A percentile compares a stretch with the other conserved stretches of the same genome.
Conservation (phyloP, 441 rosid species). For the Pelargonium myrrhifolium region DNA sequence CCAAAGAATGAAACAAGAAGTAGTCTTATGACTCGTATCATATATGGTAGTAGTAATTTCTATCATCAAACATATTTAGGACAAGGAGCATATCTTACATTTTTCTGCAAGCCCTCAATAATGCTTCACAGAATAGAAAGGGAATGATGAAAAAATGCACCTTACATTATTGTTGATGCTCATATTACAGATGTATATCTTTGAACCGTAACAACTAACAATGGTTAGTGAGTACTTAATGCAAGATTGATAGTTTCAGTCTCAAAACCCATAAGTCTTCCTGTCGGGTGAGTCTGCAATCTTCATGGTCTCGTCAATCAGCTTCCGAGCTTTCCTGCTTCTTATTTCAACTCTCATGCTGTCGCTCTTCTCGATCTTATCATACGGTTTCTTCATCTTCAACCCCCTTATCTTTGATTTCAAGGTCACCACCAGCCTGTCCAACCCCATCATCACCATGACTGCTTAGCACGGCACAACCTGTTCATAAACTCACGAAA, state of each 20-base stretch:
- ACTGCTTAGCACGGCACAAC: background rate
- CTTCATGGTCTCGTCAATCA: constrained; percentile 59
- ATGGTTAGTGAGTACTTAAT: background rate
- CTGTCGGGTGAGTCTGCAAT: constrained; percentile 71
- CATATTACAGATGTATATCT: background rate
- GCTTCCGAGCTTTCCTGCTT: constrained; percentile 74
- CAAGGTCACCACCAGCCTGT: constrained; percentile 50
- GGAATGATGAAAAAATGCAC: background rate
- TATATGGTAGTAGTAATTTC: background rate
- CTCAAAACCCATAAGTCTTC: constrained; percentile 43
- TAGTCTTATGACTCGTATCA: too few relatives aligned
- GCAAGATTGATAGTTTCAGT: background rate
- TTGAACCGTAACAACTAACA: background rate
- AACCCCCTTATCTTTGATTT: constrained; percentile 55
- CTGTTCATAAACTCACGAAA: background rate
- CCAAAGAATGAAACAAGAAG: too few relatives aligned
- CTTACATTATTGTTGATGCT: background rate
- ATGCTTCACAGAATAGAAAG: background rate
- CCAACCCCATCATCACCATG: constrained; percentile 49
- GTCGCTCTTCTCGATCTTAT: constrained; percentile 87
- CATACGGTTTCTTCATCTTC: constrained; percentile 59
- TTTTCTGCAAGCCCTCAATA: background rate
- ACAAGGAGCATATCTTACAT: background rate
- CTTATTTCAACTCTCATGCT: constrained; percentile 84
- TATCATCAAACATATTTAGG: background rate